Base-by-base conservation (phyloP, 495 filamentous ascomycete genomes). In the Penicillium coprophilum region DNA sequence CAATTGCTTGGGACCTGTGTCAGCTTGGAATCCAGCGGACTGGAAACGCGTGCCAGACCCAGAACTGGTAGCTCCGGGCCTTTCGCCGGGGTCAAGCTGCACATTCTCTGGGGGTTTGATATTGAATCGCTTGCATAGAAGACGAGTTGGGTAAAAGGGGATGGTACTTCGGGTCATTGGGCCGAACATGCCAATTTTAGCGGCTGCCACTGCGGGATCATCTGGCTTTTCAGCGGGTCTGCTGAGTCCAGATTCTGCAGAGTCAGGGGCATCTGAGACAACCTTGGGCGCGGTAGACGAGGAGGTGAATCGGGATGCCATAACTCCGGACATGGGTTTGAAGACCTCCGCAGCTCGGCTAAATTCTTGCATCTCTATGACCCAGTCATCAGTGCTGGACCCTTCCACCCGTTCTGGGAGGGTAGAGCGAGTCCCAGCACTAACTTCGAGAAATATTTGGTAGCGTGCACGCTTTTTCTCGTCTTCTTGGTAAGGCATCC, bases 41-140 rank as follows among this genome's bases (percentile, higher is more conserved):
- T 72, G 67, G 62, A 75, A 76, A 6, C 67, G 70, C 15, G 57
- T 61, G 15, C 64, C 66, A 12, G 63, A 56, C 31, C 51, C 50
- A 15, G 60, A 23, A 12, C 50, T 63, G n/a, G 63, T 23, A 32
- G 62, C 62, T 6, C 56, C 62, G 20, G 65, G 36, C 7, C 56
- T 50, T 38, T 74, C 72, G 53, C 66, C 78, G 15, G 82, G 78
- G 59, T 89, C 87, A 12, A 78, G 70, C 55, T 83, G 81, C 15
- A 90, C 87, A 75, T 91, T 83, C 11, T 78, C 80, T 0, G 92
- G 91, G 0, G 89, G 86, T 61, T 82, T 83, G 12, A 97, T 85
- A 61, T 90, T 90, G 63, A 97, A 96, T 19, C 94, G 80, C 71
- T 98, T 98, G 74, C 94, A 97, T 30, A 98, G 70, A 40, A 98